phyloP scores from a whole-genome alignment of 352 stramenopile genomes.

The Elongisporangium prolatum region DNA sequence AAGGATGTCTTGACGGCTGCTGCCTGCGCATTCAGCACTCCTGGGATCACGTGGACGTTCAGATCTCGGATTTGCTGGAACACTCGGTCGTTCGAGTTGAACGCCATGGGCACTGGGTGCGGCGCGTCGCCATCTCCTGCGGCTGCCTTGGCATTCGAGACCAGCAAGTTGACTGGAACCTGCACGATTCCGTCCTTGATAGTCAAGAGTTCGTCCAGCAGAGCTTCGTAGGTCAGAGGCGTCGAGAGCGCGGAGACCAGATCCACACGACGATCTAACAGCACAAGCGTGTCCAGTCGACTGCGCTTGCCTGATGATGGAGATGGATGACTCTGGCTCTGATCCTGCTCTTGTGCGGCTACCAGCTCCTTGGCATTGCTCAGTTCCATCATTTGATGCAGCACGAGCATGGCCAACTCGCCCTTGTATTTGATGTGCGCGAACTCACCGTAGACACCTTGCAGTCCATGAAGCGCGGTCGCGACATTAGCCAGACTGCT shows the following conservation, averaged over 20 bases:
- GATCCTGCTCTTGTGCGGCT: conserved; percentile 1
- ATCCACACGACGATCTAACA: conserved; percentile 69
- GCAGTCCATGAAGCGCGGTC: conserved; percentile 39
- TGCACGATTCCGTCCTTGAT: conserved; percentile 59
- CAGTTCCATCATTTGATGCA: conserved; percentile 61
- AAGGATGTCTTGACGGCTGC: conserved; percentile 48
- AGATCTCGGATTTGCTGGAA: conserved; percentile 62
- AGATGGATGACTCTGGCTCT: not conserved
- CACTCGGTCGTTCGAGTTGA: conserved; percentile 59
- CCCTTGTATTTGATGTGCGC: conserved; percentile 78
- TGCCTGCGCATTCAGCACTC: conserved; percentile 42
- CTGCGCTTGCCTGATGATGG: conserved; percentile 6
- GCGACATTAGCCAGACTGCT: conserved; percentile 47
- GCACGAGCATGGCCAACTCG: conserved; percentile 59
- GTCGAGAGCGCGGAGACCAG: conserved; percentile 61
- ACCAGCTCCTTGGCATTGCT: conserved; percentile 15
- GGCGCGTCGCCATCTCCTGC: not conserved
- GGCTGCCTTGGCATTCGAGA: conserved; percentile 22
- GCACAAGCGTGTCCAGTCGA: conserved; percentile 52
- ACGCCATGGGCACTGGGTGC: conserved; percentile 20
- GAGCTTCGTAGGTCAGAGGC: conserved; percentile 66
- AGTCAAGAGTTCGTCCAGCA: conserved; percentile 58
- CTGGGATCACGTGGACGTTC: conserved; percentile 50
- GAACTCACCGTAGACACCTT: conserved; percentile 55
- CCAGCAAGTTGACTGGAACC: conserved; percentile 29